Base-by-base conservation (phyloP, 306 rosid species). In the Arachis hypogaea region DNA sequence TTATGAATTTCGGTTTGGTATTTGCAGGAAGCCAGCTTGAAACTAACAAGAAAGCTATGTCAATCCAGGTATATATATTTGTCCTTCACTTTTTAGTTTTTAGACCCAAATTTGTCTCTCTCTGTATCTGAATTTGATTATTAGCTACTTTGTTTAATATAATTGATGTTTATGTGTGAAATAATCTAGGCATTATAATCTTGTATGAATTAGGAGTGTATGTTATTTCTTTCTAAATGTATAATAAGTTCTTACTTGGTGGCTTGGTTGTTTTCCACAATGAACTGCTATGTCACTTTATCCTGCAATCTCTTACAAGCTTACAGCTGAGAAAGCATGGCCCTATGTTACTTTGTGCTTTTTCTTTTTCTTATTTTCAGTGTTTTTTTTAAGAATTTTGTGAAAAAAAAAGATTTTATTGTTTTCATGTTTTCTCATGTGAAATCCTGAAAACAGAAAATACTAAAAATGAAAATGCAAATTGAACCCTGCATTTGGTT, bases 11-110 rank as follows among this genome's bases (percentile, higher is more conserved):
- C 2, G 58, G 38, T 49, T 77, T 29, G 57, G 43, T 4, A 0
- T 74, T 10, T 71, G 76, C 79, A 90, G 94, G 96, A 22, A 92
- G 98, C 82, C 98, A 92, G 87, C 87, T 92, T n/a, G 92, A 92
- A 6, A 40, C 89, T 29, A 92, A 92, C 87, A 90, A 92, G 79
- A 90, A 90, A 75, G 98, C 96, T 12, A 88, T 92, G 98, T 16
- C 73, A 9, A 89, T 89, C 50, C 98, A 92, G 98, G 98, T 90
- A 80, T 9, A 3, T 58, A 3, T 58, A 52, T 11, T 61, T 59
- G 43, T 40, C 6, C 12, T 5, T 7, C 65, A 4, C n/a, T 7
- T 62, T 44, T 70, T 1, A 22, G 28, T 7, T 55, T 70, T 54
- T 36, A 16, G 11, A 50, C 12, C 7, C 11, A 3, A 3, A 2